phyloP scores from a whole-genome alignment of 2,329 filamentous ascomycete species.

The Ilyonectria sp. region DNA sequence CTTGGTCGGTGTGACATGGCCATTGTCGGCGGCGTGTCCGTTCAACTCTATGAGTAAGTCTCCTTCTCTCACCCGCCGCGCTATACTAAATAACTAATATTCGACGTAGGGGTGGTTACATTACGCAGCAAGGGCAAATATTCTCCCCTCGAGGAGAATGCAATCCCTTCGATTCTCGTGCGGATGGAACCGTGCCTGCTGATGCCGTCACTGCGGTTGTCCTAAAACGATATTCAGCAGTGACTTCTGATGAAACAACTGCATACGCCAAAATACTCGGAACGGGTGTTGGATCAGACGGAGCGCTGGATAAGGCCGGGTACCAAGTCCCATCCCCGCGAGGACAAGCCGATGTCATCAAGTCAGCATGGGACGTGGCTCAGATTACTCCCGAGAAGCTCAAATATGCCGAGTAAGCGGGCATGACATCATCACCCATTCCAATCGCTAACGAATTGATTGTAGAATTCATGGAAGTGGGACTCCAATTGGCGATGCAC shows the following conservation, averaged over 20 bases:
- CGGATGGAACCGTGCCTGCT: slow-evolving; percentile 1
- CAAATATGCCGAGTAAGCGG: neutral
- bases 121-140: neutral
- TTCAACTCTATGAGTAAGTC: slow-evolving; percentile 1
- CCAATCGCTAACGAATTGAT: no score
- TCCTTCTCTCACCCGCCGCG: no score
- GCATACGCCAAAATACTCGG: neutral
- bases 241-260: neutral
- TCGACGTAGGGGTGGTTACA: neutral
- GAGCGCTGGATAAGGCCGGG: neutral
- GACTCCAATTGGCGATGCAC: no score
- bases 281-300: neutral
- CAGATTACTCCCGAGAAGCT: neutral
- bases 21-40: slow-evolving; percentile 4
- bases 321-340: slow-evolving; percentile 4
- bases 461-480: no score
- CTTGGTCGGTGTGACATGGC: slow-evolving; percentile 8
- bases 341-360: slow-evolving; percentile 7
- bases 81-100: neutral
- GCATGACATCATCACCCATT: no score
- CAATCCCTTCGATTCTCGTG: slow-evolving; percentile 4
- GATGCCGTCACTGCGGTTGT: slow-evolving; percentile 5
- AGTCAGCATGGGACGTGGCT: neutral
- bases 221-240: neutral
- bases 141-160: slow-evolving; percentile 5